Evolutionary conservation across 1,139 yeast genomes (phyloP).

Genomic region (Saccharomyces hybrid): DNA sequence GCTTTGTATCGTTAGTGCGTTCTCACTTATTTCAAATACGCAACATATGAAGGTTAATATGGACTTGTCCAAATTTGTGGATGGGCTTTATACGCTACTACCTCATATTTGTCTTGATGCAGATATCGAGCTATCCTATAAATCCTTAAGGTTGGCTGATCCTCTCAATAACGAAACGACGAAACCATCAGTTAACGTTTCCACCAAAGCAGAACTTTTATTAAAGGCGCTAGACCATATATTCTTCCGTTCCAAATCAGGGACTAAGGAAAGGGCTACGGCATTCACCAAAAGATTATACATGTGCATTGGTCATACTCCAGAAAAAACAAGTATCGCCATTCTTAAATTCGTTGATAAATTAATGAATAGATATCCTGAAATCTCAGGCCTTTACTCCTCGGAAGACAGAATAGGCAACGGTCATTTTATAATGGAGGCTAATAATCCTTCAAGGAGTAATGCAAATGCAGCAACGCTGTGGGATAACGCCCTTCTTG

Average conservation of each 20-base stretch:
- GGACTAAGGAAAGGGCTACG: slow-evolving; percentile 63
- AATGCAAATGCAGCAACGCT: slow-evolving; percentile 83
- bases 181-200: slow-evolving; percentile 71
- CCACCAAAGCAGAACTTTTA: slow-evolving; percentile 82
- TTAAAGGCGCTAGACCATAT: slow-evolving; percentile 71
- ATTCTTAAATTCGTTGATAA: slow-evolving; percentile 70
- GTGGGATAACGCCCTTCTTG: slow-evolving; percentile 78
- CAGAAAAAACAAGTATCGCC: slow-evolving; percentile 83
- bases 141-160: slow-evolving; percentile 69
- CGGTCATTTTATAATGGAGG: slow-evolving; percentile 63
- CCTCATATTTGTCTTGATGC: slow-evolving; percentile 68
- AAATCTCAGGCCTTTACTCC: slow-evolving; percentile 65
- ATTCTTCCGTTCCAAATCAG: slow-evolving; percentile 71
- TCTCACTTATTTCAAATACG: slow-evolving; percentile 74
- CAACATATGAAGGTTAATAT: slow-evolving; percentile 54
- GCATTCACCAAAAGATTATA: slow-evolving; percentile 81
- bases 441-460: slow-evolving; percentile 62
- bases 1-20: slow-evolving; percentile 82
- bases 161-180: slow-evolving; percentile 46
- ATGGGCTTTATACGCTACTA: slow-evolving; percentile 58
- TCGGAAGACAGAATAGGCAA: slow-evolving; percentile 83
- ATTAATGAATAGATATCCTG: slow-evolving; percentile 59
- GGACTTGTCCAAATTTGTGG: slow-evolving; percentile 64
- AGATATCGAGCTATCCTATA: slow-evolving; percentile 79
- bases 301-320: slow-evolving; percentile 59